Evolutionary conservation across 768 basidiomycete genomes (phyloP), one percentile per base, ranked within the genome.

Genomic region (Flagelloscypha sp.): DNA sequence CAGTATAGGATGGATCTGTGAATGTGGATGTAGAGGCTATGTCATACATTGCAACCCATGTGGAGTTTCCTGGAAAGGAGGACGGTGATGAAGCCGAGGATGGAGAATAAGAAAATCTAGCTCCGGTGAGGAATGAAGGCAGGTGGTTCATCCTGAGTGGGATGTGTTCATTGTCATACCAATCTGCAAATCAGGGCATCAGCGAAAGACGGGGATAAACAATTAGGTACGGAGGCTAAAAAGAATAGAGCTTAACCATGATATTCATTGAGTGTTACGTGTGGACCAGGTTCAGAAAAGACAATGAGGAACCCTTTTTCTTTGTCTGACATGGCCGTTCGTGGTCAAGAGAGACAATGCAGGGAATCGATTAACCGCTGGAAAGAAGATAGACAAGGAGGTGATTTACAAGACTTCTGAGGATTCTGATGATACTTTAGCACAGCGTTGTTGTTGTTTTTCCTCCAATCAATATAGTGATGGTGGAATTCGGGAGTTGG

Each of bases 111-210:
- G 50, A 49, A 43, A 63, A 73, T 23, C 72, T 54, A 3, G 70
- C 70, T 0, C 66, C 70, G 5, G 68, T 66, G 25, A 70, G 57
- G 53, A 73, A 72, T 7, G 63, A 59, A 6, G 53, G 48, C 5
- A 72, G 53, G 36, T 62, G 55, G 41, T 73, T 57, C 36, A 73
- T 49, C 8, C 72, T 65, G 1, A 72, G 51, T 0, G 71, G 71
- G 23, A 74, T 62, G 44, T 73, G 72, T 52, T 74, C 72, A 36
- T 70, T 68, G 44, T 72, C 60, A 51, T 74, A 74, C 72, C 72
- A 74, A 38, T 68, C 68, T 67, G 29, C 7, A 27, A n/a, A 23
- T 22, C 15, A 5, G 8, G 18, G 32, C 28, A 29, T 36, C 17
- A 29, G 30, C 7, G 18, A 18, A 3, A 9, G 24, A 8, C 37